Conservation (phyloP, 345 rosid genomes). For the Boechera stricta region DNA sequence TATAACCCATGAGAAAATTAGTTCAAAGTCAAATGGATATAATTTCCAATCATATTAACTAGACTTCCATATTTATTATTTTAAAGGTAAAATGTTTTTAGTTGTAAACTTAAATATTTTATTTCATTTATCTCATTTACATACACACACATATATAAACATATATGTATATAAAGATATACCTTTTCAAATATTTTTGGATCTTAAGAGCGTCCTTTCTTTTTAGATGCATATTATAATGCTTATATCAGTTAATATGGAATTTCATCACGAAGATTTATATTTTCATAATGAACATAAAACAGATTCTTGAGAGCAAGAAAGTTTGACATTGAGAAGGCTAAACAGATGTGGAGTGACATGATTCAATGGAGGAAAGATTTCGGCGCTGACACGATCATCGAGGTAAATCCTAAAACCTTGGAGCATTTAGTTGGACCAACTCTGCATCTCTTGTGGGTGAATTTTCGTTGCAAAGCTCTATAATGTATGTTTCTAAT, state of each 20-base stretch:
- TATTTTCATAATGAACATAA: background rate
- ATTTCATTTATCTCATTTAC: too few relatives aligned
- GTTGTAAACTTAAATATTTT: background rate
- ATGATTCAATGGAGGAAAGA: constrained; percentile 99
- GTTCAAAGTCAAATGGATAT: background rate
- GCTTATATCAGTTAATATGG: background rate
- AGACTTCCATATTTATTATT: background rate
- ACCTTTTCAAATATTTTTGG: too few relatives aligned
- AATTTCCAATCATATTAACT: constrained; percentile 6
- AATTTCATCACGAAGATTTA: background rate
- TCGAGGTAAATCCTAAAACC: constrained; percentile 60
- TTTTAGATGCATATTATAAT: background rate
- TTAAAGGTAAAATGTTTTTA: background rate
- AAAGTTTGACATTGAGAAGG: constrained; percentile 93
- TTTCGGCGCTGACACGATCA: constrained; percentile 79
- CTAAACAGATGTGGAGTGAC: constrained; percentile 99
- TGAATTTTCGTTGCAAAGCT: background rate
- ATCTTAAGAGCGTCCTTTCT: background rate
- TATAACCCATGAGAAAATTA: background rate
- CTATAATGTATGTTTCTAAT: constrained; percentile 20
- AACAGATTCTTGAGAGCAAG: constrained; percentile 95
- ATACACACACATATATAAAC: too few relatives aligned
- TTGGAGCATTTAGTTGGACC: background rate
- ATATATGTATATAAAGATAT: too few relatives aligned
- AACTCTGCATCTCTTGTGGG: constrained; percentile 8